Base-by-base conservation (phyloP, 495 filamentous ascomycete genomes). In the Aspergillus conjunctus region DNA sequence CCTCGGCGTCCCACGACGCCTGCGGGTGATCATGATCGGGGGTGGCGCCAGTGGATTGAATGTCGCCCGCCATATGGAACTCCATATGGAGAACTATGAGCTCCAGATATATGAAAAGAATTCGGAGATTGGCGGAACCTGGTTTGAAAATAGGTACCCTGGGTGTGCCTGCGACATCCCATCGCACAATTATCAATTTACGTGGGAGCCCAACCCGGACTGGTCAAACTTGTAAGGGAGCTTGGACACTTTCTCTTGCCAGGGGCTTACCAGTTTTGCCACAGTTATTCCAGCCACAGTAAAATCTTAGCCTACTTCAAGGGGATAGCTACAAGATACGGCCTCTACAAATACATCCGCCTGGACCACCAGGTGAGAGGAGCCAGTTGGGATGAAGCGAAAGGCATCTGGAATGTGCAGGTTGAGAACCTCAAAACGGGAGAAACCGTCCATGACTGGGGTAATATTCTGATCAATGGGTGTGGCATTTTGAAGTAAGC, bases 81-180 rank as follows among this genome's bases (percentile, higher is more conserved):
- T 46, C 8, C 43, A 46, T 20, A 46, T 46, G 43, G 2, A 20
- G 14, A 46, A 46, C 14, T 46, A 46, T 46, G 6, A 12, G 0
- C 43, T 46, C 3, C 43, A 44, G 20, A 41, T 54, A 20, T 53
- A 53, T 31, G 50, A 53, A 34, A 53, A 53, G 50, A 53, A 53
- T 17, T 17, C 9, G 18, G 50, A 34, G 3, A 34, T 57, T 22
- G 83, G 81, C 22, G 83, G 83, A 11, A 85, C 83, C 0, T 86
- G 83, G 83, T 73, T 79, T 49, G 83, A 85, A 67, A 86, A 85
- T 62, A 71, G 76, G n/a, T 86, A 86, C 57, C 81, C 81, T 0
- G 81, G 81, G 51, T 82, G 79, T 61, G 67, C 71, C 61, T 84
- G 82, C 68, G 82, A 85, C 61, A 66, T 84, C 46, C 82, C 82